Evolutionary conservation across 2,329 filamentous ascomycete species (phyloP).

Genomic region (Ophiostoma sp.): DNA sequence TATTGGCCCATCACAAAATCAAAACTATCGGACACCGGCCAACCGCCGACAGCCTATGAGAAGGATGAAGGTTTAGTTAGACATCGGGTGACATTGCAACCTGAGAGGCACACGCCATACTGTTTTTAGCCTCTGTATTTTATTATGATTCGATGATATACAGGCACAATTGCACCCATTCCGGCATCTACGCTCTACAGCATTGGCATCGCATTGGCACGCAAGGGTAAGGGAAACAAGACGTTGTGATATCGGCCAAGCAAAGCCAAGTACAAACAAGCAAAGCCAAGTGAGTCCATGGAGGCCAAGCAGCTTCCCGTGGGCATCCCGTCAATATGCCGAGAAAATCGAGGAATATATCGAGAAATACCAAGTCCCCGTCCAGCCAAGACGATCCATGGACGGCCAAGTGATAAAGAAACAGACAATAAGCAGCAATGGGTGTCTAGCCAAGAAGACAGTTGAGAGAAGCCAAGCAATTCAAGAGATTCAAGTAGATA

Average conservation of each 20-base stretch:
- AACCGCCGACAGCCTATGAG: not conserved
- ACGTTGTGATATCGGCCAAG: not conserved
- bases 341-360: not conserved
- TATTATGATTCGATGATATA: not conserved
- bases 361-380: not conserved
- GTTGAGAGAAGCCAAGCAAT: not conserved
- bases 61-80: not conserved
- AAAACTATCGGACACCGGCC: not conserved
- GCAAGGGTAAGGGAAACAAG: not conserved
- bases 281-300: slow-evolving; percentile 14
- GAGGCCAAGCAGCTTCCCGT: slow-evolving; percentile 7
- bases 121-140: not conserved
- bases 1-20: not conserved
- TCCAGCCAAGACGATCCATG: not conserved
- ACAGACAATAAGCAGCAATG: not conserved
- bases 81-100: not conserved
- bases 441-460: not conserved
- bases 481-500: not conserved
- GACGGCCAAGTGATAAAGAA: slow-evolving; percentile 4
- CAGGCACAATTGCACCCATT: not conserved
- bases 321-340: slow-evolving; percentile 2
- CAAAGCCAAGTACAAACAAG: slow-evolving; percentile 15
- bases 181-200: not conserved
- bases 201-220: not conserved
- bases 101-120: not conserved